Conservation (phyloP, 495 filamentous ascomycete genomes). For the Podospora tetraspora region DNA sequence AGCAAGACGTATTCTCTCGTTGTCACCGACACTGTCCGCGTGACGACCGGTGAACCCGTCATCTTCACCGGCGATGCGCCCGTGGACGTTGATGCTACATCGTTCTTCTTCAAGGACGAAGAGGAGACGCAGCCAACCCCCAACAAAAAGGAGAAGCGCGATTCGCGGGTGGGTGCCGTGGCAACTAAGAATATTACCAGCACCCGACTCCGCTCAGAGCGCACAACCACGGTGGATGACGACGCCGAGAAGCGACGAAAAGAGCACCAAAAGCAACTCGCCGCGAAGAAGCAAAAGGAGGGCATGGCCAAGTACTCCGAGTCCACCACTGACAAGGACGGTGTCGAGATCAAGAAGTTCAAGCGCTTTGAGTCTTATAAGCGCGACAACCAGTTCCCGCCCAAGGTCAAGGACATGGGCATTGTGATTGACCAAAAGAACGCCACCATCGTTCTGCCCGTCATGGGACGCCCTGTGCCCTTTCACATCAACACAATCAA, state of each 20-base stretch:
- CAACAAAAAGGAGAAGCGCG: constrained; percentile 78
- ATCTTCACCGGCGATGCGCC: constrained; percentile 92
- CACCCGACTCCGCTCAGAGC: constrained; percentile 86
- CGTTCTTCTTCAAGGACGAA: constrained; percentile 96
- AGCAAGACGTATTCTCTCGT: constrained; percentile 83
- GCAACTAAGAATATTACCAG: constrained; percentile 89
- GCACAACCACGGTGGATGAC: constrained; percentile 77
- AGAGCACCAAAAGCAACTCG: constrained; percentile 90
- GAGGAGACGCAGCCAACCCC: constrained; percentile 61
- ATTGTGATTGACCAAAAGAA: constrained; percentile 89
- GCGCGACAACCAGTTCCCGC: constrained; percentile 89
- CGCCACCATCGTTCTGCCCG: constrained; percentile 82
- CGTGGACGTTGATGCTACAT: constrained; percentile 81
- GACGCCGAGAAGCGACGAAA: constrained; percentile 82
- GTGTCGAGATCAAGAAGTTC: constrained; percentile 90
- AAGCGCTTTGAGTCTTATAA: constrained; percentile 99
- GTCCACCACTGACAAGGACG: constrained; percentile 77
- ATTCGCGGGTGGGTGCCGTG: constrained; percentile 73
- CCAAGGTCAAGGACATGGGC: constrained; percentile 71
- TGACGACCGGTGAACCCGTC: constrained; percentile 66
- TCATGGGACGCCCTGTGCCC: constrained; percentile 95
- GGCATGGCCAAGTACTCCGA: constrained; percentile 76
- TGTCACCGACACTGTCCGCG: constrained; percentile 88
- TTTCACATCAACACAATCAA: constrained; percentile 99
- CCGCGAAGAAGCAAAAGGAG: constrained; percentile 79